Percentiles rank a stretch among this genome's conserved stretches.
These are phyloP conservation scores for Oldenlandia corymbosa DNA, from an alignment of 257 asterid genomes.

Conservation along the genomic window DNA sequence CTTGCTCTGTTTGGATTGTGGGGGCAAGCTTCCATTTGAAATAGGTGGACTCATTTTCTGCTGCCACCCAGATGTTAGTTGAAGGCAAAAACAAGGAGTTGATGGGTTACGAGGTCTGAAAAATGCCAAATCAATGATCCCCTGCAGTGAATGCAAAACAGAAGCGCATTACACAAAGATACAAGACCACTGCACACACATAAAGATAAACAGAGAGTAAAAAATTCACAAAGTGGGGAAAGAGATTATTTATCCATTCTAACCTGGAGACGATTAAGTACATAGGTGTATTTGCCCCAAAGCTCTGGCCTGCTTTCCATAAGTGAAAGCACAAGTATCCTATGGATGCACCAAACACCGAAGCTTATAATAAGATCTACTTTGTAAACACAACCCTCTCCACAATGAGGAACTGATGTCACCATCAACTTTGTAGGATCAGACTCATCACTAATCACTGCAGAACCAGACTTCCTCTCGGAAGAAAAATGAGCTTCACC, in stretches of 20 bases:
- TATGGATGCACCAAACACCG: conserved; percentile 97
- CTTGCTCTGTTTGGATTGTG: conserved; percentile 42
- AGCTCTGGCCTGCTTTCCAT: conserved; percentile 98
- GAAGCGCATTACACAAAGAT: not conserved
- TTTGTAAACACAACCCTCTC: conserved; percentile 89
- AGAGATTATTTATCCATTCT: not conserved
- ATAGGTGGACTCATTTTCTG: conserved; percentile 47
- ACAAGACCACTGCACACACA: not conserved
- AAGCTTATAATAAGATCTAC: conserved; percentile 77
- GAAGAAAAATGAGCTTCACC: conserved; percentile 24
- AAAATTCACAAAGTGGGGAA: no score
- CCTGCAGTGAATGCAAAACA: conserved; percentile 35
- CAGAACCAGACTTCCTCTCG: conserved; percentile 37
- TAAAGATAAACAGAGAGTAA: not conserved
- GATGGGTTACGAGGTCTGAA: conserved; percentile 62
- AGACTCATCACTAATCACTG: conserved; percentile 38
- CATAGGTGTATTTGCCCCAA: conserved; percentile 96
- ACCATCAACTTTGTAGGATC: conserved; percentile 53
- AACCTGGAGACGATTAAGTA: conserved; percentile 97
- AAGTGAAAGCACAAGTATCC: conserved; percentile 85
- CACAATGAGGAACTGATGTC: conserved; percentile 77
- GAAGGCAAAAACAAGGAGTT: conserved; percentile 87
- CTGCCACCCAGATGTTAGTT: conserved; percentile 68
- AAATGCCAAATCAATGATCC: conserved; percentile 74
- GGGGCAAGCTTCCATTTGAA: conserved; percentile 48